These are phyloP conservation scores for Pseudogymnoascus sp. DNA, from an alignment of 2,329 filamentous ascomycete genomes.

Conservation along the genomic window DNA sequence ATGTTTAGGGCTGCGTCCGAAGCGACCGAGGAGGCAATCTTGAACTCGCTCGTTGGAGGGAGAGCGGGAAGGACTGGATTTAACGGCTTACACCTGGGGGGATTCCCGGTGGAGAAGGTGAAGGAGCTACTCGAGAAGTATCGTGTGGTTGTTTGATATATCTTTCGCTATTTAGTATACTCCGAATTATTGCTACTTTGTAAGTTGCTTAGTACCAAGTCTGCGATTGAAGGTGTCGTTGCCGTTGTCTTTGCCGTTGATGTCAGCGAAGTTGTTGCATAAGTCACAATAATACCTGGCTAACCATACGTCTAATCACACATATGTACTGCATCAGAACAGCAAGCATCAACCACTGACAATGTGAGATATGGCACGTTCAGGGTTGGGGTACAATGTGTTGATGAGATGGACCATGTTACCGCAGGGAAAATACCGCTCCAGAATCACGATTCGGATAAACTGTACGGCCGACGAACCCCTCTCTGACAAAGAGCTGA, in stretches of 20 bases:
- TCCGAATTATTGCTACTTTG: not conserved
- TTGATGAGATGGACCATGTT: too few species aligned
- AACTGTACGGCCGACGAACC: not conserved
- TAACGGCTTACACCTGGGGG: constrained; percentile 41
- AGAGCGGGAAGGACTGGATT: constrained; percentile 51
- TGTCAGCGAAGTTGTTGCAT: not conserved
- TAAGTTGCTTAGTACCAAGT: not conserved
- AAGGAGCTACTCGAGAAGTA: constrained; percentile 40
- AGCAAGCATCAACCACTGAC: not conserved
- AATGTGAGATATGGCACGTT: not conserved
- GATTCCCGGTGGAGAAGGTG: constrained; percentile 39
- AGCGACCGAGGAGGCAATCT: constrained; percentile 57
- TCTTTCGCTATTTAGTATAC: not conserved
- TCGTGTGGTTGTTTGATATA: constrained; percentile 12
- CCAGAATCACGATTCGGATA: not conserved
- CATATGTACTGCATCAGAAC: not conserved
- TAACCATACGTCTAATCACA: not conserved
- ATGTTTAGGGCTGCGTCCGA: constrained; percentile 56
- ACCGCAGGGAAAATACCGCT: too few species aligned
- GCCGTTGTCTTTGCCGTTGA: not conserved
- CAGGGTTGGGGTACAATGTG: too few species aligned
- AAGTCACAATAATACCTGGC: not conserved
- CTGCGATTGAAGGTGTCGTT: not conserved
- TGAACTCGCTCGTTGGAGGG: constrained; percentile 52
- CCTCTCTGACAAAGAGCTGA: not conserved